Evolutionary conservation across 2,329 filamentous ascomycete species (phyloP), one percentile per base, ranked within the genome.

Genomic region (Botrytis fragariae): DNA sequence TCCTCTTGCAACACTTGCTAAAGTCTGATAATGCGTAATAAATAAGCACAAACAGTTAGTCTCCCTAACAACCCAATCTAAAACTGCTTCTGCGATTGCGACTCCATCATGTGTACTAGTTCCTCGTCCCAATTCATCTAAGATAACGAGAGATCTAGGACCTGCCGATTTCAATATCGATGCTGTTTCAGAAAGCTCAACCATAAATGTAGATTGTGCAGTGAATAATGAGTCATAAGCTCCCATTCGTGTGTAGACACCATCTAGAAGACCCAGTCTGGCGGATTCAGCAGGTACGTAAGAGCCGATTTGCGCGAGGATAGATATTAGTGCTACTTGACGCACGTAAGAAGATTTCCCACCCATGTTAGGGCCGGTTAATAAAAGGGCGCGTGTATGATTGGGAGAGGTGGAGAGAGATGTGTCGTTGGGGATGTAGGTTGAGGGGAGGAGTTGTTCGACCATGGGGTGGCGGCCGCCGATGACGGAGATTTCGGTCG

Each of bases 331-430:
- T 16, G 96, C 95, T 62, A 97, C 90, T 77, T 95, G 93, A 71
- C 96, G 93, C 35, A 99, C 95, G 82, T 97, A 99, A 73, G 92
- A 96, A n/a, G 94, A 97, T 81, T 99, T 99, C 73, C 96, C 96
- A 79, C 96, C 96, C 96, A 99, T 99, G 84, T 99, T 99, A 44
- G 96, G 96, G 0, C 96, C 96, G 0, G 96, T 99, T 79, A 99
- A 91, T 72, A 98, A 91, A 0, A 81, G 77, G 18, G 80, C 79
- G 54, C 79, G 77, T 4, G 77, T 98, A 9, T 93, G 87, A 0
- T 90, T 88, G 0, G 85, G 81, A 1, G 89, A 87, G 4, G 90
- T 87, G n/a, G 89, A 87, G 64, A 98, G 88, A 3, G 88, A 84
- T 18, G 94, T 92, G 79, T 92, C 89, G 83, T 99, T 99, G 64